Conservation (phyloP, 257 asterid genomes). For the Solanum chiquidenum region DNA sequence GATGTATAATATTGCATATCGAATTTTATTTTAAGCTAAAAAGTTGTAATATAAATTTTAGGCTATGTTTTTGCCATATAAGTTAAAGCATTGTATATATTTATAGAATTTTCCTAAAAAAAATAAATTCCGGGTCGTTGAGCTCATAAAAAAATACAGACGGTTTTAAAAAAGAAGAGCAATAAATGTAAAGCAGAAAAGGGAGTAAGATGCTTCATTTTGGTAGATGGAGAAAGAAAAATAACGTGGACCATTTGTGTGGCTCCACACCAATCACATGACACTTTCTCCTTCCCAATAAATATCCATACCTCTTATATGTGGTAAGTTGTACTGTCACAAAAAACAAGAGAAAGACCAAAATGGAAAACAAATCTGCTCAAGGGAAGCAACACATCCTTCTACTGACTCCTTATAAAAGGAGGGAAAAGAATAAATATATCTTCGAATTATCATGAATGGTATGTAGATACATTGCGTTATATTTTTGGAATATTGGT, state of each 20-base stretch:
- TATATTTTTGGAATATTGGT: no score
- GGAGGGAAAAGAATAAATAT: no score
- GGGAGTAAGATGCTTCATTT: neutral
- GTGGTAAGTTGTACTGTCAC: neutral
- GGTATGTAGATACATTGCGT: no score
- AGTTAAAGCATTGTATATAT: no score
- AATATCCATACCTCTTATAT: neutral
- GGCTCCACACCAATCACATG: neutral
- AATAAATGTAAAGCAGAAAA: neutral
- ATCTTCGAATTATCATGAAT: no score
- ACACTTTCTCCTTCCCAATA: neutral
- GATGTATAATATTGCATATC: no score
- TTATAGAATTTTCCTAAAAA: no score
- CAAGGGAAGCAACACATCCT: neutral
- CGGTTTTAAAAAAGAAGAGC: neutral
- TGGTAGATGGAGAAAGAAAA: neutral
- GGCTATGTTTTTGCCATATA: no score
- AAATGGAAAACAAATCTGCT: constrained; percentile 1
- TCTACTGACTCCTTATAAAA: constrained; percentile 6
- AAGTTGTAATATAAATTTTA: no score
- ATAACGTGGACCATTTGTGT: neutral
- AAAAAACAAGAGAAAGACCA: neutral
- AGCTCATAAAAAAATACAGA: no score
- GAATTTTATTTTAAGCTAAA: no score
- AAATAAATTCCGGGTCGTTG: no score